Base-by-base conservation (phyloP, 306 rosid genomes). In the Cucurbita argyrosperma region DNA sequence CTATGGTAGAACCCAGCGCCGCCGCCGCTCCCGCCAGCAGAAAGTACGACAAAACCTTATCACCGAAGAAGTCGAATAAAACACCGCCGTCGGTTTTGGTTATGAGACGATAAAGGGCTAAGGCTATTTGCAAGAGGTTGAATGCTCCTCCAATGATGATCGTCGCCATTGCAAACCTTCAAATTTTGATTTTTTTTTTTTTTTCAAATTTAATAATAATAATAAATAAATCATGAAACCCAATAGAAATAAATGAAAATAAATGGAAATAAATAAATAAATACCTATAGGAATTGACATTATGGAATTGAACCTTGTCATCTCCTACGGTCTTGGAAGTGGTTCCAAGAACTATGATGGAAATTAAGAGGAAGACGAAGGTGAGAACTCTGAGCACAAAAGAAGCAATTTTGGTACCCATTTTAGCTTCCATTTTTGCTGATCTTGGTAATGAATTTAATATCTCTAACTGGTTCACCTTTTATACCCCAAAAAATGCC, bases 1-100 rank as follows among this genome's bases (percentile, higher is more conserved):
- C 81, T 16, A 38, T 45, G 5, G 80, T 76, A 15, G 56, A 68
- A 18, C 78, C 80, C 57, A 80, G 63, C 39, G 82, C 82, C 38
- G 82, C 82, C n/a, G 74, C 58, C 8, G 74, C 74, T 46, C 74
- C 74, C 7, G 58, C 10, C 21, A 68, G 14, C 21, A 68, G 18
- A 1, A 46, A 1, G 43, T 68, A 68, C 0, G 74, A 68, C 13
- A 68, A 47, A 6, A 80, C 84, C 80, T 72, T 72, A 30, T 80
- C 80, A 7, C 72, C 72, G 10, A 38, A 80, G 75, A 76, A 80
- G 6, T 80, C 57, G 38, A 76, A 40, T 11, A 56, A 59, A 7
- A 65, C 16, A 45, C 1, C 46, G 4, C 72, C 72, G 0, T 80
- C 64, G 7, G 72, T 30, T 56, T 74, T 76, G 49, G 37, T 73